phyloP scores from a whole-genome alignment of 169 alveolate genomes.

The Plasmodium malariae region DNA sequence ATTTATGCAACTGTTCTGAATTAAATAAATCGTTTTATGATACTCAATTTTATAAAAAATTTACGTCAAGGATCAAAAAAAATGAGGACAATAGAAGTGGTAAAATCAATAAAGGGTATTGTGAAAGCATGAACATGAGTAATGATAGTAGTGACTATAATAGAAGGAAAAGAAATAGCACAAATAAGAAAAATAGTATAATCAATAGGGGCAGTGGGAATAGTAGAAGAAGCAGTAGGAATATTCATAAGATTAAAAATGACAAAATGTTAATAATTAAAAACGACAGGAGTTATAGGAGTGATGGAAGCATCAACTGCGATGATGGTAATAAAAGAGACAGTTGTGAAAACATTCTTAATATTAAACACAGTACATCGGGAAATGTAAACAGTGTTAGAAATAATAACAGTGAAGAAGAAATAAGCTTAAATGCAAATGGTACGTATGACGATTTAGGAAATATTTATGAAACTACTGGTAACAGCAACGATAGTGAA shows the following conservation, averaged over 20 bases:
- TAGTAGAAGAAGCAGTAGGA: no score
- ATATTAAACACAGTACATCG: no score
- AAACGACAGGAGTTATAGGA: background rate
- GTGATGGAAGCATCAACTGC: background rate
- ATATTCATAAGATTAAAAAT: slow-evolving; percentile 5
- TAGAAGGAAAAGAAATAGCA: no score
- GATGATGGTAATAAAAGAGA: no score
- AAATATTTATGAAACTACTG: background rate
- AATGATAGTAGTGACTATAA: background rate
- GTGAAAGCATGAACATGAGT: background rate
- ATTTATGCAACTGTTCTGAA: background rate
- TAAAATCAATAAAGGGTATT: background rate
- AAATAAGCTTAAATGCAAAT: background rate
- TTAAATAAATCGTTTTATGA: background rate
- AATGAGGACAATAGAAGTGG: slow-evolving; percentile 1
- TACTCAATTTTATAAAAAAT: slow-evolving; percentile 10
- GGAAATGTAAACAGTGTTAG: background rate
- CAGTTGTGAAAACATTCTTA: no score
- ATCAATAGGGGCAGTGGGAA: no score
- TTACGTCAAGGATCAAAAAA: background rate
- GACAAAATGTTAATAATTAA: background rate
- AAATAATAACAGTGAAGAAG: background rate
- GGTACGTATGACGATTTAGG: background rate
- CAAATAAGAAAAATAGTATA: no score
- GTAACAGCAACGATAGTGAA: background rate